Base-by-base conservation (phyloP, 1,139 yeast genomes). In the Nakaseomyces kungkrabaensis region DNA sequence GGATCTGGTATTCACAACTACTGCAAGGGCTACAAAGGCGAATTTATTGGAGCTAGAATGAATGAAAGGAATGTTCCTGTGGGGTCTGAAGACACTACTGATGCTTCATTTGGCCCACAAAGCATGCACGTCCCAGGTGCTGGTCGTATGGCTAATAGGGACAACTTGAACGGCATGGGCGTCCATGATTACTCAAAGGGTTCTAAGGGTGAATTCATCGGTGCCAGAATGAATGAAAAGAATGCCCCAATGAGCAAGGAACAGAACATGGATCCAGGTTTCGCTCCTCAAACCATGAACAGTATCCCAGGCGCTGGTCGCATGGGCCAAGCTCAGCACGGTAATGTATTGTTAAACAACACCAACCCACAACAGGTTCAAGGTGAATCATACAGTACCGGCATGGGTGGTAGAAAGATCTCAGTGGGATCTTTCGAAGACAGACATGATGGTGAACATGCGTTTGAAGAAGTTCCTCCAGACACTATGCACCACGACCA, bases 221-320 rank as follows among this genome's bases (percentile, higher is more conserved):
- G 54, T 27, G 53, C 57, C 4, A 51, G 53, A 45, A 54, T 54
- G 57, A 52, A 56, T 45, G 52, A 50, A 25, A 33, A 17, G 24
- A 52, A 44, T 10, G 34, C 50, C 11, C 57, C 58, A 5, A 36
- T 22, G 10, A 52, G 50, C 3, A 17, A 45, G 5, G 45, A 49
- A 31, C 13, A 51, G 22, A 54, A 56, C 5, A 37, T 52, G 1
- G 29, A 46, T 10, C 50, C 52, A 2, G 49, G 46, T 8, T 55
- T 55, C 42, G 52, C 43, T 4, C 33, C 47, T 4, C 47, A 44
- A 17, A 46, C 34, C 26, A 43, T 47, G 4, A 50, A 48, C 26
- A 52, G 51, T 3, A 34, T 55, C 8, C 58, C 58, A 22, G 58
- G 58, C 27, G 52, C 57, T 17, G 58, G 58, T 38, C 43, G 43